phyloP scores from a whole-genome alignment of 2,329 filamentous ascomycete species.

The Aspergillus ochraceoroseus region DNA sequence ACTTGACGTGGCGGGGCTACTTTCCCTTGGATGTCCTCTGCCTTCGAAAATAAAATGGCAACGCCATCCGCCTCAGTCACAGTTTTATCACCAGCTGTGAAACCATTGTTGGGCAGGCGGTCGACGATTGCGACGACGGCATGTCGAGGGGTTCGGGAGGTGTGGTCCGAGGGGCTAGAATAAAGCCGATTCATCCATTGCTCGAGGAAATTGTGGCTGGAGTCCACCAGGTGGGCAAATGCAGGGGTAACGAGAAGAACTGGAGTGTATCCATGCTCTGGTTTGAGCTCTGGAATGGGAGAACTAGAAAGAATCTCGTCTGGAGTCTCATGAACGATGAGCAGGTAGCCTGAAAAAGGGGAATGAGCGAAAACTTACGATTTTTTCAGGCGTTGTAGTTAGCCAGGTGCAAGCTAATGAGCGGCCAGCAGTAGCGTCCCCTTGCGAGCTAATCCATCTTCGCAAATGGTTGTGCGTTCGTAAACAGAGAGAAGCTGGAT shows the following conservation, averaged over 20 bases:
- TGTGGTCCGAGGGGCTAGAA: conserved; percentile 9
- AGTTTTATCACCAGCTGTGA: background rate
- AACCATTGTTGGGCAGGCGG: conserved; percentile 27
- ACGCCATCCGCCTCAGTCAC: conserved; percentile 32
- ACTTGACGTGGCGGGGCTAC: conserved; percentile 26
- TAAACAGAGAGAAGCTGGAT: background rate
- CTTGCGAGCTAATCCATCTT: conserved; percentile 22
- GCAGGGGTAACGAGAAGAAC: conserved; percentile 37
- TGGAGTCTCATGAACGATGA: conserved; percentile 24
- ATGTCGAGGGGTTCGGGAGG: conserved; percentile 19
- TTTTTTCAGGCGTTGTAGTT: conserved; percentile 28
- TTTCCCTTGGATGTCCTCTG: conserved; percentile 30
- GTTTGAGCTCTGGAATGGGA: conserved; percentile 15
- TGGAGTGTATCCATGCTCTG: conserved; percentile 23
- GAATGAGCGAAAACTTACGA: conserved; percentile 22
- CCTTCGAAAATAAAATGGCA: conserved; percentile 30
- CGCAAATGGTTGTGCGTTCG: conserved; percentile 2
- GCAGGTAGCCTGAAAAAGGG: background rate
- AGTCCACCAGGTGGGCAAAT: conserved; percentile 38
- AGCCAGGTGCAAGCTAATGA: conserved; percentile 34
- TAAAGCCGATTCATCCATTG: conserved; percentile 30
- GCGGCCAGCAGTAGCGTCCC: conserved; percentile 2
- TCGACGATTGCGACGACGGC: conserved; percentile 38
- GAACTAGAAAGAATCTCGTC: conserved; percentile 30
- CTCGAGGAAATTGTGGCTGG: conserved; percentile 30